Conservation (phyloP, 805 yeast species). For the Lachancea quebecensis region DNA sequence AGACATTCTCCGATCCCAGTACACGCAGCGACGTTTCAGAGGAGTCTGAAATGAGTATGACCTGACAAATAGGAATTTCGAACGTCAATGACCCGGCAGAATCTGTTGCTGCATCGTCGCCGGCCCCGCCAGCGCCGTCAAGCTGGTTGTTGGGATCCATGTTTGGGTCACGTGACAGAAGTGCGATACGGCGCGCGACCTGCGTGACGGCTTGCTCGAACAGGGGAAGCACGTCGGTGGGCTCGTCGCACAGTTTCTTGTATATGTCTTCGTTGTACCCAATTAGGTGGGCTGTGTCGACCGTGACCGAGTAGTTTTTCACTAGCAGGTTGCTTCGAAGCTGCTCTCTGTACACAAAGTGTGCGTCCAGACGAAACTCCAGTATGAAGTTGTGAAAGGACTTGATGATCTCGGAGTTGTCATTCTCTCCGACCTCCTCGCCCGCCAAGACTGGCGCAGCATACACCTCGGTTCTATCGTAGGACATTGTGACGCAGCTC, state of each 20-base stretch:
- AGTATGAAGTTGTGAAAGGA: constrained; percentile 77
- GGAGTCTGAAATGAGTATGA: constrained; percentile 68
- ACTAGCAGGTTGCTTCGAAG: constrained; percentile 79
- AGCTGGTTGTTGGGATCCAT: constrained; percentile 7
- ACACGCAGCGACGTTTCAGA: constrained; percentile 69
- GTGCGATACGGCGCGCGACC: constrained; percentile 67
- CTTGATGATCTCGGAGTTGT: constrained; percentile 59
- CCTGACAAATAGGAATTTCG: constrained; percentile 72
- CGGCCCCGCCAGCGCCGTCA: constrained; percentile 12
- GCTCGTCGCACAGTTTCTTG: constrained; percentile 77
- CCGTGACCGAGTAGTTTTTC: constrained; percentile 63
- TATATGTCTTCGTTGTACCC: constrained; percentile 85
- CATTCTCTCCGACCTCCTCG: constrained; percentile 57
- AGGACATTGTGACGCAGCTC: constrained; percentile 44
- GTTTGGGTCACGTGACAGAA: constrained; percentile 30
- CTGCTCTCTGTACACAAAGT: constrained; percentile 85
- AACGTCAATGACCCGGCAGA: constrained; percentile 8
- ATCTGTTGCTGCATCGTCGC: constrained; percentile 10
- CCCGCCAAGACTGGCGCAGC: constrained; percentile 85
- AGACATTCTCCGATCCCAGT: constrained; percentile 77
- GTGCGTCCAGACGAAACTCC: constrained; percentile 77
- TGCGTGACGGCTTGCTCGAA: constrained; percentile 80
- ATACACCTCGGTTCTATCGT: constrained; percentile 64
- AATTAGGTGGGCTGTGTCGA: constrained; percentile 77
- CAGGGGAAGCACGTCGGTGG: constrained; percentile 78